Percentiles rank a stretch among this genome's conserved stretches.
phyloP scores from a whole-genome alignment of 2,329 filamentous ascomycete genomes.

The Pseudogymnoascus sp. region DNA sequence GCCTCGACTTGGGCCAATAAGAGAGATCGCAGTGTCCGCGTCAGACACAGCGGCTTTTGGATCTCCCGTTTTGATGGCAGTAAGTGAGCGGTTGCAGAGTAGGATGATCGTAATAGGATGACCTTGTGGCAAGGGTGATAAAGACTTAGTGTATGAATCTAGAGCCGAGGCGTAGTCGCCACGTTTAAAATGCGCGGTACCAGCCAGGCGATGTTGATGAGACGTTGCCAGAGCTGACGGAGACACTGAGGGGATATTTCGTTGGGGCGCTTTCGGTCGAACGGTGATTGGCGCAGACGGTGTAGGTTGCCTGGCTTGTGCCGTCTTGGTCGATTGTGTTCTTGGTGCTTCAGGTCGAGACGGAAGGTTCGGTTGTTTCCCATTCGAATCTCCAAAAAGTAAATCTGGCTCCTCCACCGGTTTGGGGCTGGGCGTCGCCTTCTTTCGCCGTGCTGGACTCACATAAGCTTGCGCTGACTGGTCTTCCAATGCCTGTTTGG shows the following conservation, averaged over 20 bases:
- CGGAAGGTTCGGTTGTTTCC: not conserved
- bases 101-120: slow-evolving; percentile 87
- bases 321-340: slow-evolving; percentile 30
- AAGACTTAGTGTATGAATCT: slow-evolving; percentile 69
- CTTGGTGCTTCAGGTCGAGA: slow-evolving; percentile 26
- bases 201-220: slow-evolving; percentile 68
- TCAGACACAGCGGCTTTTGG: slow-evolving; percentile 81
- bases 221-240: slow-evolving; percentile 65
- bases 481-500: slow-evolving; percentile 67
- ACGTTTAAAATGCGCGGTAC: slow-evolving; percentile 84
- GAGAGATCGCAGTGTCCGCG: slow-evolving; percentile 67
- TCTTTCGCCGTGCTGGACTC: slow-evolving; percentile 76
- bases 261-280: slow-evolving; percentile 40
- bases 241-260: slow-evolving; percentile 57
- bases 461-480: slow-evolving; percentile 78
- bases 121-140: slow-evolving; percentile 63
- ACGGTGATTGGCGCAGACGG: slow-evolving; percentile 38
- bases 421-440: slow-evolving; percentile 37
- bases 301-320: slow-evolving; percentile 34
- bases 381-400: slow-evolving; percentile 43
- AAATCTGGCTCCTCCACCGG: slow-evolving; percentile 52
- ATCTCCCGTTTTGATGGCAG: slow-evolving; percentile 83
- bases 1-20: slow-evolving; percentile 75
- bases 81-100: slow-evolving; percentile 84
- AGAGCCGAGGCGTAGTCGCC: slow-evolving; percentile 89